These are phyloP conservation scores for Termitomyces sp. DNA, from an alignment of 768 basidiomycete genomes.

Conservation along the genomic window DNA sequence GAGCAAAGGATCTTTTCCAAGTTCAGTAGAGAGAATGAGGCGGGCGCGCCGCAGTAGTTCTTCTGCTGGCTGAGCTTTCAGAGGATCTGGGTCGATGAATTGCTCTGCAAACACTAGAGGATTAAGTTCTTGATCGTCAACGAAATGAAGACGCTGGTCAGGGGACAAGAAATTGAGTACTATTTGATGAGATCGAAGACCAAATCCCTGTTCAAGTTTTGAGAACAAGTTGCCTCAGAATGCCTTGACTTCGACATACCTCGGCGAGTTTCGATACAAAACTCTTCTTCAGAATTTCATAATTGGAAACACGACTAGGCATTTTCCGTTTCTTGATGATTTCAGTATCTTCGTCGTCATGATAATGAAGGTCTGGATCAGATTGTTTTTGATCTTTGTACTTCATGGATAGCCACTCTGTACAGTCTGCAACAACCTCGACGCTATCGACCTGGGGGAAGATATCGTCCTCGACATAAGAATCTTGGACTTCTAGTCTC, in stretches of 20 bases:
- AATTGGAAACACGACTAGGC: slow-evolving; percentile 79
- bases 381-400: slow-evolving; percentile 72
- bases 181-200: slow-evolving; percentile 74
- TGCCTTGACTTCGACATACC: slow-evolving; percentile 35
- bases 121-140: slow-evolving; percentile 76
- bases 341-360: slow-evolving; percentile 59
- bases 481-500: slow-evolving; percentile 62
- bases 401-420: slow-evolving; percentile 86
- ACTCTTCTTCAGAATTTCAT: slow-evolving; percentile 79
- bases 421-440: slow-evolving; percentile 86
- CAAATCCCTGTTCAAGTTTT: slow-evolving; percentile 60
- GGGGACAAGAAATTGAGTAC: slow-evolving; percentile 75
- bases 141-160: slow-evolving; percentile 51
- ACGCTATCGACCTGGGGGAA: slow-evolving; percentile 66
- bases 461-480: slow-evolving; percentile 72
- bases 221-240: background rate
- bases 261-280: slow-evolving; percentile 73
- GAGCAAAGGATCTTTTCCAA: slow-evolving; percentile 89
- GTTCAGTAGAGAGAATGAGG: slow-evolving; percentile 82
- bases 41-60: slow-evolving; percentile 71
- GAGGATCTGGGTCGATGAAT: slow-evolving; percentile 66
- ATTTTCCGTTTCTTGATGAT: slow-evolving; percentile 64
- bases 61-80: slow-evolving; percentile 51
- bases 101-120: slow-evolving; percentile 84
- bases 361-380: slow-evolving; percentile 56